phyloP scores from a whole-genome alignment of 352 stramenopile species.

The Phytopythium helicoides region DNA sequence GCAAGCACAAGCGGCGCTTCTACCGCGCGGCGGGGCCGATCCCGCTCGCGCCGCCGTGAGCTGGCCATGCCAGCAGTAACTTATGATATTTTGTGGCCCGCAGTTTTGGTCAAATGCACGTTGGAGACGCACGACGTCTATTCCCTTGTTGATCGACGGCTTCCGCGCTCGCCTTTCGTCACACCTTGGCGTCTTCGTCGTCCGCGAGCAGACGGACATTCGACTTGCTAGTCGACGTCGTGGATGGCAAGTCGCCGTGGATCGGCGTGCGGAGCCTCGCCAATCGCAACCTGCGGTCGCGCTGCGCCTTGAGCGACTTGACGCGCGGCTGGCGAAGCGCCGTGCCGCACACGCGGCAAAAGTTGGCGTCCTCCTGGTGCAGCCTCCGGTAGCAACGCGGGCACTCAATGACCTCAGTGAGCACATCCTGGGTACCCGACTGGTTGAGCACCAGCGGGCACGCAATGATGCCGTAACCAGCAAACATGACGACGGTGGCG shows the following conservation, averaged over 20 bases:
- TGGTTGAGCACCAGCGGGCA: conserved; percentile 69
- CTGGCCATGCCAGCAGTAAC: not conserved
- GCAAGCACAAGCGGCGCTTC: conserved; percentile 6
- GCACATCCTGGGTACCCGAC: conserved; percentile 17
- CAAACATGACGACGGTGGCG: conserved; percentile 79
- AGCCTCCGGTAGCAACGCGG: conserved; percentile 67
- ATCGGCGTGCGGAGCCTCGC: conserved; percentile 51
- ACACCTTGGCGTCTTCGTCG: not conserved
- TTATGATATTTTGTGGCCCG: not conserved
- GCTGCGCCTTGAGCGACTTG: conserved; percentile 62
- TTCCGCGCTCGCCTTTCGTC: too few relatives aligned
- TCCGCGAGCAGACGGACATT: conserved; percentile 1
- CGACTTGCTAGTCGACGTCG: conserved; percentile 13
- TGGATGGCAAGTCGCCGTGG: conserved; percentile 15
- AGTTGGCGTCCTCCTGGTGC: conserved; percentile 77
- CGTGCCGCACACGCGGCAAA: conserved; percentile 65
- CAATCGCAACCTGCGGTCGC: conserved; percentile 48
- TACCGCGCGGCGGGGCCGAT: conserved; percentile 1
- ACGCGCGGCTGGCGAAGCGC: conserved; percentile 50
- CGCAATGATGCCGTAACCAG: conserved; percentile 81
- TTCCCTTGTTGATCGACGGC: too few relatives aligned
- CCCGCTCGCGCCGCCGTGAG: conserved; percentile 4
- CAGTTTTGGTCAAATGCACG: conserved; percentile 1
- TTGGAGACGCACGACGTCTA: not conserved
- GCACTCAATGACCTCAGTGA: conserved; percentile 61